Evolutionary conservation across 306 rosid species (phyloP), one percentile per base, ranked within the genome.

Genomic region (Cicer chorassanicum): DNA sequence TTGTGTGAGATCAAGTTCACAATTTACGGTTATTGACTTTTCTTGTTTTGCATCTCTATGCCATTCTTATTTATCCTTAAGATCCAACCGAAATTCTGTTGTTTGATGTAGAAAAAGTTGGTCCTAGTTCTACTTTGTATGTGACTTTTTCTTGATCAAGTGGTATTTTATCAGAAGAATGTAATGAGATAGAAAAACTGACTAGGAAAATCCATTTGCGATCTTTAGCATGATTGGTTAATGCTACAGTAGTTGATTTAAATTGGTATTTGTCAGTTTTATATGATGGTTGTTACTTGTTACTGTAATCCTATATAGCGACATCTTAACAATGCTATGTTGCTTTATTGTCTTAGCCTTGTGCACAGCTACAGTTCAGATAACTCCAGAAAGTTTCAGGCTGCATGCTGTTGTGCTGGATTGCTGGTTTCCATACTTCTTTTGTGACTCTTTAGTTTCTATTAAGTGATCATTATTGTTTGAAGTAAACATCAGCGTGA

Each of bases 1-100:
- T 56, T 65, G 42, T 57, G 76, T 41, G 68, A 65, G 39, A 45
- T 48, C 61, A 34, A 68, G 29, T 79, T 79, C 53, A 34, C 76
- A 64, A 65, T 42, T 54, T 72, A 54, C 71, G 87, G 80, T 45
- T 38, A 34, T 50, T 69, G 62, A 3, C 41, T n/a, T 59, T 43
- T 21, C 54, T 6, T 57, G 74, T 73, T 49, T 63, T 56, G 36
- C 73, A 56, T 76, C 45, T 39, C 45, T 19, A 10, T 1, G 55
- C 3, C 42, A 2, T 78, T 62, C 65, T 57, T 43, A 14, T 65
- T 18, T 57, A 24, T 41, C 75, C 54, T 36, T 45, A 10, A 62
- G 34, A 10, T 68, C 63, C 21, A 21, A 73, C 40, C 43, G 65
- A 40, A 50, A 29, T 60, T 75, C 63, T 70, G 61, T 56, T 43